Base-by-base conservation (phyloP, 495 filamentous ascomycete species). In the Wilcoxina mikolae region DNA sequence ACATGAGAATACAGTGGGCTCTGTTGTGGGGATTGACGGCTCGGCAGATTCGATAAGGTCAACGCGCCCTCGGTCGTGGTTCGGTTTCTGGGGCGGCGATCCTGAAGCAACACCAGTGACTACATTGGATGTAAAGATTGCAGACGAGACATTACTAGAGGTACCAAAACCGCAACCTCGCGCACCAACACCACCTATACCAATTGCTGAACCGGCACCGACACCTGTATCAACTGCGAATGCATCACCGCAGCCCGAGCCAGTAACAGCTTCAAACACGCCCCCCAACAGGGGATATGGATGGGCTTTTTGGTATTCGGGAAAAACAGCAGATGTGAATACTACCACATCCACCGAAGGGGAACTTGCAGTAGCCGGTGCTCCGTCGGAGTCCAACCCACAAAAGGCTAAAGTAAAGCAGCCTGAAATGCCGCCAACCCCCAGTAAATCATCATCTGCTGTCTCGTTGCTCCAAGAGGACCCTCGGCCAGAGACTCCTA, bases 251-350 rank as follows among this genome's bases (percentile, higher is more conserved):
- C 29, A 52, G 49, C 9, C 12, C n/a, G 12, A 5, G 9, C 15
- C 18, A 12, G 15, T 31, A 22, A 23, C 49, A 22, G 9, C 33
- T 12, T 15, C 49, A 52, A 17, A 10, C 33, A 39, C 12, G 20
- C 17, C 17, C 17, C 12, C 28, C n/a, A 27, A 27, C 39, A 12
- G 25, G 15, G 49, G 49, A 12, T 52, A 52, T 24, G 47, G 60
- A 22, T 64, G 61, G 61, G 60, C 35, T 33, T 64, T 64, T 50
- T 64, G 61, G 61, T 64, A 53, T 27, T 49, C 46, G 27, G 25
- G 10, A 12, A 52, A n/a, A 22, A 26, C 9, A 10, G 31, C 31
- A 26, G 49, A 52, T 9, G 9, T 31, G 12, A 52, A 20, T 23
- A 41, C 28, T 20, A 54, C 42, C 18, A 55, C 47, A 17, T 48